Evolutionary conservation across 257 asterid genomes (phyloP).

Genomic region (Euphrasia confusa): DNA sequence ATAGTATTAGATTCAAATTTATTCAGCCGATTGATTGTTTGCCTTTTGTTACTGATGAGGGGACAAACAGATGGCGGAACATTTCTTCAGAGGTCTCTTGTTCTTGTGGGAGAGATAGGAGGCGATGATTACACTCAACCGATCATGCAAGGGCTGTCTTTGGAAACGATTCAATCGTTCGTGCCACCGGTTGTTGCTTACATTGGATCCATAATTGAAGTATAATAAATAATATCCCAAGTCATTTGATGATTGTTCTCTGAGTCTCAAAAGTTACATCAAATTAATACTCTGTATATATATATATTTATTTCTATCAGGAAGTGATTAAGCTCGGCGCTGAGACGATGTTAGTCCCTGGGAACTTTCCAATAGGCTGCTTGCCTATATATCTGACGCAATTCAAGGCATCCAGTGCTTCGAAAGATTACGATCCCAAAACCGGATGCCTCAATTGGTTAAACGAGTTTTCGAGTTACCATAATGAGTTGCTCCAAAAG

Average conservation of each 20-base stretch:
- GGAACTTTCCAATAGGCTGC: slow-evolving; percentile 50
- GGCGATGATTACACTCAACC: slow-evolving; percentile 65
- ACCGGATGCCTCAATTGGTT: slow-evolving; percentile 55
- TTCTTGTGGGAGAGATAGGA: slow-evolving; percentile 57
- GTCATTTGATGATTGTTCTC: too few species aligned
- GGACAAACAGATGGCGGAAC: slow-evolving; percentile 30
- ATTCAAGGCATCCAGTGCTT: slow-evolving; percentile 17
- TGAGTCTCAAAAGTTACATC: not conserved
- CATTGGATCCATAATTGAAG: slow-evolving; percentile 29
- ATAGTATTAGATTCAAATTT: too few species aligned
- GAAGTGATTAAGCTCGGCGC: slow-evolving; percentile 50
- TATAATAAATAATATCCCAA: not conserved
- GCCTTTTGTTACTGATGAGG: too few species aligned
- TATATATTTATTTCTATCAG: slow-evolving; percentile 16
- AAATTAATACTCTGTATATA: not conserved
- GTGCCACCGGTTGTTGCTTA: slow-evolving; percentile 25
- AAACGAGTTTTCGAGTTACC: slow-evolving; percentile 33
- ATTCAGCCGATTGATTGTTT: too few species aligned
- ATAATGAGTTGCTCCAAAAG: slow-evolving; percentile 36
- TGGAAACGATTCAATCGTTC: slow-evolving; percentile 26
- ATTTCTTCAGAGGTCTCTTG: slow-evolving; percentile 31
- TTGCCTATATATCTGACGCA: slow-evolving; percentile 29
- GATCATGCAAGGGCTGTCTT: slow-evolving; percentile 4
- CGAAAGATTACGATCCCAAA: slow-evolving; percentile 32
- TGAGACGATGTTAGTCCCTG: slow-evolving; percentile 43